Evolutionary conservation across 2,329 filamentous ascomycete species (phyloP).

Genomic region (Colletotrichum orchidophilum): DNA sequence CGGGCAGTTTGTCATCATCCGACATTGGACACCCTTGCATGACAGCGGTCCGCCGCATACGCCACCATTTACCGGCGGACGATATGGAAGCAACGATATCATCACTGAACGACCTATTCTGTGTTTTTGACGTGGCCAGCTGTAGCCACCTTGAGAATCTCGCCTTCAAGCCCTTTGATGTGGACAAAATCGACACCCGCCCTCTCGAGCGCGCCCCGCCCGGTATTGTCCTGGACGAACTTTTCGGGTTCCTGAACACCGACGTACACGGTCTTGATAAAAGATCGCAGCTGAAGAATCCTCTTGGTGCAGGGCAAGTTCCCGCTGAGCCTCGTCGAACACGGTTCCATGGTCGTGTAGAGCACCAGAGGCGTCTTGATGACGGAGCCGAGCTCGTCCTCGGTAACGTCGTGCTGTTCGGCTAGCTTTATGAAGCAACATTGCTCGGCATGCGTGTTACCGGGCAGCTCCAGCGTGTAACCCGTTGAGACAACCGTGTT

Average conservation of each 20-base stretch:
- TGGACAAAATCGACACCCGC: conserved; percentile 79
- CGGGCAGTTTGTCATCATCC: not conserved
- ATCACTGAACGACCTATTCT: not conserved
- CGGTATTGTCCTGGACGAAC: conserved; percentile 86
- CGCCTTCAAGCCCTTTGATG: conserved; percentile 78
- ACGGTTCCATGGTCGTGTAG: conserved; percentile 95
- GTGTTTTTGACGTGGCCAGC: conserved; percentile 71
- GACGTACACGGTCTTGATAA: conserved; percentile 82
- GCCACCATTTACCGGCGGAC: not conserved
- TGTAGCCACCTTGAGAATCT: conserved; percentile 84
- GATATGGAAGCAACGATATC: not conserved
- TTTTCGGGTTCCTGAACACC: conserved; percentile 90
- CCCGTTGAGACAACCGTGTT: conserved; percentile 78
- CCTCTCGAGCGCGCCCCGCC: conserved; percentile 73
- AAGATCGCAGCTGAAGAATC: conserved; percentile 70
- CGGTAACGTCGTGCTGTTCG: conserved; percentile 54
- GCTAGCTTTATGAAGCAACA: conserved; percentile 84
- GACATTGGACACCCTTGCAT: not conserved
- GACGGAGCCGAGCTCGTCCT: conserved; percentile 62
- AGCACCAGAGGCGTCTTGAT: conserved; percentile 66
- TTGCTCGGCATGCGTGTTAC: conserved; percentile 97
- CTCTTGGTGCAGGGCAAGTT: conserved; percentile 83
- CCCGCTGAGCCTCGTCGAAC: conserved; percentile 76
- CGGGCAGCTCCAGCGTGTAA: conserved; percentile 88
- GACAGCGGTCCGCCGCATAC: not conserved